These are phyloP conservation scores for Parietaria judaica DNA, from an alignment of 306 rosid genomes.

Conservation along the genomic window DNA sequence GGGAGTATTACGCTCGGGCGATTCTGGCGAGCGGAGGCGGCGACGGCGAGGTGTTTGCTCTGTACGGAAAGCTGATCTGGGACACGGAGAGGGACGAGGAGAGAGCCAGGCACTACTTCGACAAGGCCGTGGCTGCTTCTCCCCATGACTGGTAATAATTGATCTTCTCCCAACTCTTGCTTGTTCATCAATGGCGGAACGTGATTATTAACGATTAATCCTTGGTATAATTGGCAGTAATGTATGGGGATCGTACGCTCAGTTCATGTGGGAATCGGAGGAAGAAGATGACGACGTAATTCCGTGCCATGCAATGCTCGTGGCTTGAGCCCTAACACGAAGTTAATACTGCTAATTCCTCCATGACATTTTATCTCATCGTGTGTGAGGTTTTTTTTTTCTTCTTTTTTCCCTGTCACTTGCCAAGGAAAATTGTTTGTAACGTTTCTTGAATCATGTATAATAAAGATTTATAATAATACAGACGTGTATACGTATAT, in stretches of 20 bases:
- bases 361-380: too few relatives aligned
- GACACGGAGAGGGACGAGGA: constrained; percentile 52
- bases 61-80: constrained; percentile 71
- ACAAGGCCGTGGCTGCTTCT: constrained; percentile 52
- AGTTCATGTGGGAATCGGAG: constrained; percentile 66
- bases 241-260: constrained; percentile 66
- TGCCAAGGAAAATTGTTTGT: too few relatives aligned
- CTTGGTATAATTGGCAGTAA: constrained; percentile 21
- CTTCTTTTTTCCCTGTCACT: too few relatives aligned
- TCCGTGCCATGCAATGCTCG: too few relatives aligned
- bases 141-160: constrained; percentile 54
- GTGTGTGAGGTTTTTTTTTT: too few relatives aligned
- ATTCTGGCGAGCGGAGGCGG: constrained; percentile 59
- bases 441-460: too few relatives aligned
- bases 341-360: too few relatives aligned
- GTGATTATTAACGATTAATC: not conserved
- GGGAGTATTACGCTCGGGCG: constrained; percentile 72
- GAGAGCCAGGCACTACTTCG: constrained; percentile 59
- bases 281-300: constrained; percentile 35
- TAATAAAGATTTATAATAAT: too few relatives aligned
- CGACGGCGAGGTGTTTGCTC: constrained; percentile 67
- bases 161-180: too few relatives aligned
- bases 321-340: too few relatives aligned
- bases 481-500: too few relatives aligned
- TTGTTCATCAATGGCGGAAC: too few relatives aligned